These are phyloP conservation scores for Lachnellula cervina DNA, from an alignment of 2,329 filamentous ascomycete species.

Conservation along the genomic window DNA sequence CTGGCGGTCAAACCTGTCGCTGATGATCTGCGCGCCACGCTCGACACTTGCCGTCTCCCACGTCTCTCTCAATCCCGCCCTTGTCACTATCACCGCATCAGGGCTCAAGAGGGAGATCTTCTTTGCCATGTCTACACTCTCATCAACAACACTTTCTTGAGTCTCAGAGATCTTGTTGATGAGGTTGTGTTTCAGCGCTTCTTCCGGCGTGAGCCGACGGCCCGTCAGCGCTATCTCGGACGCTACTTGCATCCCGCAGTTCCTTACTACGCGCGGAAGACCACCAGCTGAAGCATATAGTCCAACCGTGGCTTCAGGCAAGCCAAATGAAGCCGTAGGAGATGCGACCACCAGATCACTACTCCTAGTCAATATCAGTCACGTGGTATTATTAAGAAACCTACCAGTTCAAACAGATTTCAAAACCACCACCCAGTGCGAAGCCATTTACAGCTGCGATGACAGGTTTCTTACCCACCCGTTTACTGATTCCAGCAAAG, in stretches of 20 bases:
- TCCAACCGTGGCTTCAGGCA: constrained; percentile 67
- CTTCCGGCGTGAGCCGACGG: constrained; percentile 51
- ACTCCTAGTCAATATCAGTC: not conserved
- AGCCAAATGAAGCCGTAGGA: constrained; percentile 55
- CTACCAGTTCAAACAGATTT: constrained; percentile 57
- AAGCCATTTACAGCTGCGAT: constrained; percentile 75
- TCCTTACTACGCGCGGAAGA: constrained; percentile 60
- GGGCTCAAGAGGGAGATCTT: constrained; percentile 62
- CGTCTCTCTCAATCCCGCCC: constrained; percentile 64
- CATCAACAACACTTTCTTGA: constrained; percentile 42
- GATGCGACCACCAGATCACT: constrained; percentile 66
- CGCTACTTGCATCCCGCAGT: constrained; percentile 61
- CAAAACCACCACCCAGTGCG: constrained; percentile 71
- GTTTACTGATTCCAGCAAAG: constrained; percentile 63
- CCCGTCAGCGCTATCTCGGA: constrained; percentile 67
- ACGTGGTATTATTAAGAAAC: not conserved
- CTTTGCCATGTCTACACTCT: constrained; percentile 56
- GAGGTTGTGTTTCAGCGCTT: constrained; percentile 60
- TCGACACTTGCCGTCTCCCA: constrained; percentile 62
- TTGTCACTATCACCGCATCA: constrained; percentile 67
- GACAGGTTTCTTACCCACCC: constrained; percentile 67
- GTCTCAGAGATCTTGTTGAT: constrained; percentile 58
- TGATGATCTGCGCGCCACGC: constrained; percentile 53
- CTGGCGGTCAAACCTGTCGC: constrained; percentile 47
- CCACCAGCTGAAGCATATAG: constrained; percentile 68